Evolutionary conservation across 2,329 filamentous ascomycete genomes (phyloP), one percentile per base, ranked within the genome.

Genomic region (Fusarium chlamydosporum): DNA sequence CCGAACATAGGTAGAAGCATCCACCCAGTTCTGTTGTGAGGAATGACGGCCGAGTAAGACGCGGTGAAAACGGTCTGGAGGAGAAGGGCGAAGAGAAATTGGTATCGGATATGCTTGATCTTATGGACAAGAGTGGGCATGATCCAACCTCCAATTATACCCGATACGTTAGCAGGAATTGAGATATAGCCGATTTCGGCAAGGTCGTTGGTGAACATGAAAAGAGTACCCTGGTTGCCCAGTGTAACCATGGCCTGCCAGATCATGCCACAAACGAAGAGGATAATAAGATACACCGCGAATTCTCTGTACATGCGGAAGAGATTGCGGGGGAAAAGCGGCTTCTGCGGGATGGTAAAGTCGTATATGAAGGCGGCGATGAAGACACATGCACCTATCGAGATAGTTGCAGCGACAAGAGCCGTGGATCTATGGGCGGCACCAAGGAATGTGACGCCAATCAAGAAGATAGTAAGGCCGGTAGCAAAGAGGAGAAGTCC

Each of bases 131-230:
- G n/a, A 9, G 45, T 54, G 1, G 58, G 58, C 45, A 61, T 38
- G n/a, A 61, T 61, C 56, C 56, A 61, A 23, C 58, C 58, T 33
- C 57, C 57, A 6, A 61, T 61, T 3, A 61, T 37, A 1, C 57
- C 57, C 4, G 57, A 61, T 4, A 61, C 13, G 3, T 41, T 61
- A 2, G 55, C 37, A 0, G 58, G 58, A 6, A 61, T 10, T 0
- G 58, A 53, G 11, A 61, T 61, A 3, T 60, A 16, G 6, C 58
- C 58, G 3, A 61, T 61, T 4, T 61, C 27, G 4, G 50, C 5
- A 1, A 61, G 46, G 11, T 61, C 56, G 4, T 54, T 61, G 3
- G 58, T 61, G 16, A 61, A 61, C 58, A 61, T 61, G 27, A 61
- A 61, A 1, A 61, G 6, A 23, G 56, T 61, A 1, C 11, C 58